These are phyloP conservation scores for Podaxis mareebaensis DNA, from an alignment of 768 basidiomycete genomes.

Conservation along the genomic window DNA sequence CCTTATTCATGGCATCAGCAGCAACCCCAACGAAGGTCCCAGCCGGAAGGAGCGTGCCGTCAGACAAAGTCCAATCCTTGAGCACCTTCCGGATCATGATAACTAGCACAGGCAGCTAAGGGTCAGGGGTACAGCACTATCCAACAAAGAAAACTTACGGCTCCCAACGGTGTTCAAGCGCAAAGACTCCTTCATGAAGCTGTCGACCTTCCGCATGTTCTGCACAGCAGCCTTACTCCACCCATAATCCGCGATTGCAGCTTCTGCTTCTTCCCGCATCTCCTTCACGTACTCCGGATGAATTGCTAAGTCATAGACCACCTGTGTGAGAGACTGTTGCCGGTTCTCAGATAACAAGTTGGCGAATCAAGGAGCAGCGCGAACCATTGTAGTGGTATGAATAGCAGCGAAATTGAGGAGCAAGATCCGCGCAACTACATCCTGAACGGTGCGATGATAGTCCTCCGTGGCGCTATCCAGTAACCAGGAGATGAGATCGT, in stretches of 20 bases:
- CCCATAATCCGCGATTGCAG: slow-evolving; percentile 30
- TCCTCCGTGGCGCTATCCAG: slow-evolving; percentile 33
- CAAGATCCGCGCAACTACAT: slow-evolving; percentile 31
- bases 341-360: background rate
- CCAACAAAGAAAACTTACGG: background rate
- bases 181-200: slow-evolving; percentile 42
- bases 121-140: background rate
- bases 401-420: slow-evolving; percentile 40
- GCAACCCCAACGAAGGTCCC: slow-evolving; percentile 32
- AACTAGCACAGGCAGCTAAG: background rate
- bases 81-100: slow-evolving; percentile 28
- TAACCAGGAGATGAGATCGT: slow-evolving; percentile 38
- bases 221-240: slow-evolving; percentile 35
- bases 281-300: slow-evolving; percentile 22
- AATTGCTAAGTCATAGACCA: slow-evolving; percentile 17
- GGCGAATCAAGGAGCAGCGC: background rate
- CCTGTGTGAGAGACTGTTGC: slow-evolving; percentile 25
- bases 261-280: slow-evolving; percentile 43
- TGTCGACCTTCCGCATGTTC: slow-evolving; percentile 44
- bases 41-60: slow-evolving; percentile 36
- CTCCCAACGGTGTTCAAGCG: slow-evolving; percentile 2
- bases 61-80: slow-evolving; percentile 38
- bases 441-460: slow-evolving; percentile 23
- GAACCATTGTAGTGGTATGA: slow-evolving; percentile 42
- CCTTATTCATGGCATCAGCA: slow-evolving; percentile 25